Evolutionary conservation across 2,329 filamentous ascomycete species (phyloP).

Genomic region (Hypocrella siamensis): DNA sequence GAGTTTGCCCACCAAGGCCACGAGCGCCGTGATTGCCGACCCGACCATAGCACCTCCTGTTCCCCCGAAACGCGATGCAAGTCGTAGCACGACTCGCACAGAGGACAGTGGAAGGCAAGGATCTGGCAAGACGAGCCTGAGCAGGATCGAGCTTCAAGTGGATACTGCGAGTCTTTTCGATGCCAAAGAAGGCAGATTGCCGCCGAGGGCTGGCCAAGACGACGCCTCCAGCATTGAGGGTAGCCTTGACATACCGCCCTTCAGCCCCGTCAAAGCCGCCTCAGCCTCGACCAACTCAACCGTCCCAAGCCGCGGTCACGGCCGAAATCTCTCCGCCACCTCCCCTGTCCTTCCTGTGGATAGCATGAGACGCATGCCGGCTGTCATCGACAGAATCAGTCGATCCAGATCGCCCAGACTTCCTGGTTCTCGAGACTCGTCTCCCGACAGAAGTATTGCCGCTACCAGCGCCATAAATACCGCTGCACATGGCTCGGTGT

Average conservation of each 20-base stretch:
- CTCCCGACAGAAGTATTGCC: constrained; percentile 38
- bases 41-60: constrained; percentile 32
- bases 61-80: constrained; percentile 31
- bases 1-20: constrained; percentile 25
- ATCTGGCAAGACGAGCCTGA: constrained; percentile 24
- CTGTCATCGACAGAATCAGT: constrained; percentile 40
- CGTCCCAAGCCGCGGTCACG: constrained; percentile 17
- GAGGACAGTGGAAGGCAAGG: constrained; percentile 27
- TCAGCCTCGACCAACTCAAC: constrained; percentile 13
- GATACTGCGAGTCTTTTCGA: constrained; percentile 23
- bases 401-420: constrained; percentile 25
- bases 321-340: constrained; percentile 16
- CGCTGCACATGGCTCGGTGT: constrained; percentile 40
- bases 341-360: constrained; percentile 21
- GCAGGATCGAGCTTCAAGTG: constrained; percentile 24
- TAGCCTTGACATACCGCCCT: constrained; percentile 22
- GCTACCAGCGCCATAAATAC: constrained; percentile 42
- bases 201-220: constrained; percentile 21
- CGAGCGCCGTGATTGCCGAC: constrained; percentile 23
- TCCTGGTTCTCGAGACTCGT: constrained; percentile 40
- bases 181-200: constrained; percentile 17
- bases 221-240: constrained; percentile 29
- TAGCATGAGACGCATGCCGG: constrained; percentile 27
- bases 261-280: constrained; percentile 24
- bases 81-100: constrained; percentile 22